Base-by-base conservation (phyloP, 1,284 basidiomycete genomes). In the Chalciporus sp. region DNA sequence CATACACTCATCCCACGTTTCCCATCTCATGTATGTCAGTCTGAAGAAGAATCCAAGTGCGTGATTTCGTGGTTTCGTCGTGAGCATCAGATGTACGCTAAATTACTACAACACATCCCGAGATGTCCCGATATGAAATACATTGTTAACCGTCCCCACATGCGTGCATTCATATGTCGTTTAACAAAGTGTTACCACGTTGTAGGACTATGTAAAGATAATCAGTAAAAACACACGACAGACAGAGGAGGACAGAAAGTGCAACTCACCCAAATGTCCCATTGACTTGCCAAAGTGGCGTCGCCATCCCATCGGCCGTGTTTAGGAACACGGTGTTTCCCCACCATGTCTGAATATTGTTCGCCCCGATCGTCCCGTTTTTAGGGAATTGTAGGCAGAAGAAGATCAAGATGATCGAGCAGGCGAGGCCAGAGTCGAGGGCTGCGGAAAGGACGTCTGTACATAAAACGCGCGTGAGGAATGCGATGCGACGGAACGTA, bases 371-470 rank as follows among this genome's bases (percentile, higher is more conserved):
- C 10, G 61, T 60, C 5, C 79, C 77, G 54, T 77, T 75, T 9
- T 23, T 10, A 1, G 78, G 78, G 48, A 69, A 80, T 61, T 81
- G 76, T 23, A 80, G 64, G 52, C 72, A 73, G 62, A 81, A 81
- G 65, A 77, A 81, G 11, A 80, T 73, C 5, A 81, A 53, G 11
- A 80, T 60, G 2, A 74, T 72, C 6, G 72, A 71, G 33, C 78
- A 63, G 0, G 79, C 79, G 3, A 79, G 72, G 17, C 80, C 80
- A 6, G 73, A 72, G 56, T 81, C 80, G 17, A 81, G 65, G 10
- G 79, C 79, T n/a, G 79, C 80, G 3, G 80, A 81, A 6, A 81
- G 69, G 27, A 80, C 77, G 53, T 80, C 79, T 55, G 7, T 17
- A 31, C 29, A 10, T 10, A 33, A 14, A 33, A 14, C 3, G 12